These are phyloP conservation scores for Hypericum perforatum DNA, from an alignment of 345 rosid genomes.

Conservation along the genomic window DNA sequence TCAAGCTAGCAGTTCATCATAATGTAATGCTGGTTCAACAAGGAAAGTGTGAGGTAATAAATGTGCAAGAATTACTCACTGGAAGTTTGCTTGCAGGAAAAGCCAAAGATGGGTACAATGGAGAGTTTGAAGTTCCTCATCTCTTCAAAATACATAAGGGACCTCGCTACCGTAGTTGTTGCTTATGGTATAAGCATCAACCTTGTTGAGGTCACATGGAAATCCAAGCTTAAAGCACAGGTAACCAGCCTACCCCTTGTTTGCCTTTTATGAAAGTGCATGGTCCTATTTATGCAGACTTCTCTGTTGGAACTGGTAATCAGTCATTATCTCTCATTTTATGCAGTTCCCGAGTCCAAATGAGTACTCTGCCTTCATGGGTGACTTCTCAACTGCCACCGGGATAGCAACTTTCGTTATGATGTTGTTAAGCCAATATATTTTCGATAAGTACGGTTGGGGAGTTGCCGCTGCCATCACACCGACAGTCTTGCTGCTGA, in stretches of 20 bases:
- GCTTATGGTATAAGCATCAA: conserved; percentile 98
- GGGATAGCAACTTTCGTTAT: conserved; percentile 83
- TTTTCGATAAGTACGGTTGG: conserved; percentile 88
- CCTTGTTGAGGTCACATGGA: conserved; percentile 98
- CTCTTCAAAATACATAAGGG: conserved; percentile 79
- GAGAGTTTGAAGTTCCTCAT: conserved; percentile 96
- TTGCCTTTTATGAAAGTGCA: neutral
- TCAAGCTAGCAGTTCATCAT: no score
- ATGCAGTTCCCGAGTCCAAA: conserved; percentile 93
- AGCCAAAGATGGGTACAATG: conserved; percentile 85
- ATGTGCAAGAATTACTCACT: neutral
- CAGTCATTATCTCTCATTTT: neutral
- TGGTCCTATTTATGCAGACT: neutral
- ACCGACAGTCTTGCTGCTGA: conserved; percentile 72
- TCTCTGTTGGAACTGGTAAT: conserved; percentile 3
- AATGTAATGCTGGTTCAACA: no score
- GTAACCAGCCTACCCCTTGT: conserved; percentile 21
- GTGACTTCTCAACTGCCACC: conserved; percentile 90
- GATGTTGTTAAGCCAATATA: conserved; percentile 88
- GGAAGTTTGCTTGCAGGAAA: conserved; percentile 41
- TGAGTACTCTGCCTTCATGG: conserved; percentile 96
- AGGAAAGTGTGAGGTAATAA: no score
- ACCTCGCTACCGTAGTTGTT: conserved; percentile 92
- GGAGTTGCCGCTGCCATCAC: conserved; percentile 93
- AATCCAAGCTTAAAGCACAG: conserved; percentile 99